phyloP scores from a whole-genome alignment of 768 basidiomycete species.

The Ramaria sp. region DNA sequence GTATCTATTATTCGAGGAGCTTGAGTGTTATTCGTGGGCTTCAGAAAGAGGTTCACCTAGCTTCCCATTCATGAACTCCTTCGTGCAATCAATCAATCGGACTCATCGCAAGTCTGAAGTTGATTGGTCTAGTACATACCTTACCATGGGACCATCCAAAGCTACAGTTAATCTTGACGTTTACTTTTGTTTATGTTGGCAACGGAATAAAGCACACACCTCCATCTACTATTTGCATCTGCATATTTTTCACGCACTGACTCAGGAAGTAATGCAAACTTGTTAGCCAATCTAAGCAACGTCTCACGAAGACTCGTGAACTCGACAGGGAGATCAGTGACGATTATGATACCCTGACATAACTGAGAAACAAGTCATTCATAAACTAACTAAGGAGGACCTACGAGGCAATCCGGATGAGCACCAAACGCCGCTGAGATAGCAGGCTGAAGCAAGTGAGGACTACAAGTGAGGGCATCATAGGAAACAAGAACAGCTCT shows the following conservation, averaged over 20 bases:
- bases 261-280: conserved; percentile 65
- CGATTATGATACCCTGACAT: conserved; percentile 54
- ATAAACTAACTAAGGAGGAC: background rate
- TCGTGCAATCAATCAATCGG: conserved; percentile 7
- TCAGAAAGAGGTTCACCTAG: conserved; percentile 37
- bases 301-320: conserved; percentile 57
- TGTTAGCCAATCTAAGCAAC: conserved; percentile 63
- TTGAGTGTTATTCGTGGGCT: background rate
- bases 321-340: conserved; percentile 65
- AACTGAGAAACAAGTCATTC: background rate
- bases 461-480: conserved; percentile 38
- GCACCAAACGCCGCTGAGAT: conserved; percentile 78
- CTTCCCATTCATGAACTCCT: conserved; percentile 96
- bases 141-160: conserved; percentile 99
- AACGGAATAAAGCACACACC: conserved; percentile 27
- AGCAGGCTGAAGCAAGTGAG: conserved; percentile 39
- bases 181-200: too few relatives aligned
- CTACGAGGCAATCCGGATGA: conserved; percentile 46
- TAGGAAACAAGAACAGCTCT: conserved; percentile 58
- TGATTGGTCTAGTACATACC: conserved; percentile 27
- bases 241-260: conserved; percentile 59
- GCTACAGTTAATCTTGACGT: conserved; percentile 22
- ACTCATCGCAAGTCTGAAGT: background rate
- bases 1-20: conserved; percentile 37
- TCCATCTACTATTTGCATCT: conserved; percentile 63